These are phyloP conservation scores for Evansstolkia leycettana DNA, from an alignment of 495 filamentous ascomycete species.

Conservation along the genomic window DNA sequence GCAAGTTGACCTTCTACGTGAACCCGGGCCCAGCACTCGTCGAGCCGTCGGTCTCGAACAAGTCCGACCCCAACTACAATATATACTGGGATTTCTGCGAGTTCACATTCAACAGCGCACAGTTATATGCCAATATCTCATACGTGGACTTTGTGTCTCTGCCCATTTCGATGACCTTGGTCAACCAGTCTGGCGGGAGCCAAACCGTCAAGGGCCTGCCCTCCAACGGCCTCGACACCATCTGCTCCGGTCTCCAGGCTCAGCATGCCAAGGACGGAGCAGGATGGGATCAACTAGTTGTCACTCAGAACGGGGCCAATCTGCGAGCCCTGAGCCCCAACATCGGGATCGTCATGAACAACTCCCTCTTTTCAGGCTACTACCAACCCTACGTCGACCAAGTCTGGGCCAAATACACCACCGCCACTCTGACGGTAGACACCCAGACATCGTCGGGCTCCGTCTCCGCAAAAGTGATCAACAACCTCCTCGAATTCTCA, in stretches of 20 bases:
- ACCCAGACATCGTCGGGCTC: constrained; percentile 43
- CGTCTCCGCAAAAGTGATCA: constrained; percentile 33
- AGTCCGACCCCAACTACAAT: constrained; percentile 51
- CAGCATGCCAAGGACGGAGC: constrained; percentile 42
- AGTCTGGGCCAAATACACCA: constrained; percentile 50
- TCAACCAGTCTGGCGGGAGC: constrained; percentile 37
- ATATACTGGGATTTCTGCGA: constrained; percentile 58
- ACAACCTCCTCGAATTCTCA: constrained; percentile 37
- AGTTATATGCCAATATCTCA: constrained; percentile 64
- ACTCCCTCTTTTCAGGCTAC: constrained; percentile 47
- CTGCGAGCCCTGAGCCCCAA: constrained; percentile 58
- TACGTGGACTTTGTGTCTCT: constrained; percentile 64
- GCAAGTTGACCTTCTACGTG: constrained; percentile 52
- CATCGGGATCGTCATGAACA: constrained; percentile 42
- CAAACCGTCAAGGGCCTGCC: constrained; percentile 49
- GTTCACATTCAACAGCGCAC: constrained; percentile 54
- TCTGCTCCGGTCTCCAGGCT: constrained; percentile 38
- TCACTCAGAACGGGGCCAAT: constrained; percentile 34
- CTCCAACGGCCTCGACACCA: constrained; percentile 39
- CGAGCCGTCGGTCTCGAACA: constrained; percentile 57
- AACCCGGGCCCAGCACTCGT: constrained; percentile 60
- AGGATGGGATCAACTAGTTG: constrained; percentile 53
- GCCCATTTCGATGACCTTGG: constrained; percentile 51
- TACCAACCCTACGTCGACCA: constrained; percentile 49
- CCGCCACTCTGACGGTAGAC: constrained; percentile 41